Conservation (phyloP, 2,329 filamentous ascomycete genomes). For the Coniochaeta sp. region DNA sequence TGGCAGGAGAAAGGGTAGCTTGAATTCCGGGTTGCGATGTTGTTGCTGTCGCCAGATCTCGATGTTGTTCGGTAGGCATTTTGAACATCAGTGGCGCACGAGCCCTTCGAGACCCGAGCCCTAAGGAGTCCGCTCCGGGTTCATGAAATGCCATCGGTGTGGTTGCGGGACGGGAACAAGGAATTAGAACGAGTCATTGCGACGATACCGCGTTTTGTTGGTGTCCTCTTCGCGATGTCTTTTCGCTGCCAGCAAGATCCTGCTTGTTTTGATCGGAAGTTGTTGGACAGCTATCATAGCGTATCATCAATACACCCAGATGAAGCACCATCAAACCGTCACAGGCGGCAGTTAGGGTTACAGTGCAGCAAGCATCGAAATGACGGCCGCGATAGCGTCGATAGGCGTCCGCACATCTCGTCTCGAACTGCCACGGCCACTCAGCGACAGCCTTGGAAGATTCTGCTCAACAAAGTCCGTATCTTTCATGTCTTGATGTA, state of each 20-base stretch:
- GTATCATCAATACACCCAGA: too few species aligned
- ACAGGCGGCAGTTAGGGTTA: background rate
- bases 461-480: too few species aligned
- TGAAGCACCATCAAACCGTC: background rate
- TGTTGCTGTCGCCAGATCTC: background rate
- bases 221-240: background rate
- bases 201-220: too few species aligned
- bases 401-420: background rate
- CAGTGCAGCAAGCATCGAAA: background rate
- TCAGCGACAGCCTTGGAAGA: background rate
- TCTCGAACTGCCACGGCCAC: background rate
- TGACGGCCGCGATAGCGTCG: background rate
- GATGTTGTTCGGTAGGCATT: background rate
- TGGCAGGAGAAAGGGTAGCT: background rate
- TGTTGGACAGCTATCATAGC: background rate
- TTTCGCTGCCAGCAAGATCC: background rate
- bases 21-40: background rate
- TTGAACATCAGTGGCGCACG: background rate
- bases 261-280: background rate
- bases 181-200: background rate
- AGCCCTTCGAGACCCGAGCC: background rate
- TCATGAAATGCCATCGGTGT: background rate
- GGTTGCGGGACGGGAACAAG: too few species aligned
- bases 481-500: background rate
- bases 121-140: background rate